Conservation (phyloP, 1,284 basidiomycete species). For the Puccinia sorghi region DNA sequence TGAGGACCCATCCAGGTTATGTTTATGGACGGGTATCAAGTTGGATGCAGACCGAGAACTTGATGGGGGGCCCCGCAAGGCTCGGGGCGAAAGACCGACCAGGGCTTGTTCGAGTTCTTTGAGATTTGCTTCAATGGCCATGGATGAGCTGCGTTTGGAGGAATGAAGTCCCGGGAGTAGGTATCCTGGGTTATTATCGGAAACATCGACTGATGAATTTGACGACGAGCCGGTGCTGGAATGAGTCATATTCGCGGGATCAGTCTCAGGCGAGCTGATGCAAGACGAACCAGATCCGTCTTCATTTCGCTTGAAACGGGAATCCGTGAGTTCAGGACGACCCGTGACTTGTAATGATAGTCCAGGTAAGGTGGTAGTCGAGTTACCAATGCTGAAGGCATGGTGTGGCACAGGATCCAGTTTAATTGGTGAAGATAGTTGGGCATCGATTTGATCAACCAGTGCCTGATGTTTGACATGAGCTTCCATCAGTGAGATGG, state of each 20-base stretch:
- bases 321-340: neutral
- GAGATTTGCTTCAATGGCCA: conserved; percentile 32
- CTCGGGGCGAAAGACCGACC: conserved; percentile 28
- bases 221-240: conserved; percentile 13
- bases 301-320: neutral
- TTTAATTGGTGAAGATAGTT: conserved; percentile 20
- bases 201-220: neutral
- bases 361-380: neutral
- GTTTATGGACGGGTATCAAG: neutral
- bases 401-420: neutral
- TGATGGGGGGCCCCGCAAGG: neutral
- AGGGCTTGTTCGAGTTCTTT: conserved; percentile 38
- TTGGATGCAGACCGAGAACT: neutral
- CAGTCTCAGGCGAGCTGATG: neutral
- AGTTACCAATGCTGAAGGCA: neutral
- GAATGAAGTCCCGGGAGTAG: neutral
- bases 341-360: neutral
- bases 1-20: neutral
- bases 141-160: conserved; percentile 20
- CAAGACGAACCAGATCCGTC: neutral
- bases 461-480: conserved; percentile 15
- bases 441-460: conserved; percentile 28
- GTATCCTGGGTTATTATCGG: neutral
- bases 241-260: neutral
- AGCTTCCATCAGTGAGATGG: conserved; percentile 5